A percentile compares a stretch with the other conserved stretches of the same genome.
Conservation (phyloP, 1,284 basidiomycete genomes). For the Trichosporon asahii region DNA sequence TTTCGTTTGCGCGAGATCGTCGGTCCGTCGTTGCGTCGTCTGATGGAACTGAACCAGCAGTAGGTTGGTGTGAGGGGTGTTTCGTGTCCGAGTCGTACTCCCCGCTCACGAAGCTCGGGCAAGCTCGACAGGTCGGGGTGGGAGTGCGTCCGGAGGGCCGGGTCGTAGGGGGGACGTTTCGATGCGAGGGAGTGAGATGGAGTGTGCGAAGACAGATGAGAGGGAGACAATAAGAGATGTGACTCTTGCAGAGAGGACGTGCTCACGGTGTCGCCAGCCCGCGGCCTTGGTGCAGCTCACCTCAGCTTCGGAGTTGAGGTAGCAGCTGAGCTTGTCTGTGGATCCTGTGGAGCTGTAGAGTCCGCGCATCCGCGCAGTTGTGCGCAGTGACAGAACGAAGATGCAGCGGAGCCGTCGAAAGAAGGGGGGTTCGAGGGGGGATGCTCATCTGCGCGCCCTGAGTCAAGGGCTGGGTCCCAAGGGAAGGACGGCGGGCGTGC, state of each 20-base stretch:
- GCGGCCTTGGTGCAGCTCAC: not conserved
- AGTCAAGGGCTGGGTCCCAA: not conserved
- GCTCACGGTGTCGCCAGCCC: not conserved
- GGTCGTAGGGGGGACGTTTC: not conserved
- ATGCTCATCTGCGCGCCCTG: not conserved
- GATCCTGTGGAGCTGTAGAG: too few species aligned
- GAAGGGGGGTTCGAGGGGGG: not conserved
- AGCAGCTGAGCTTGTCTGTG: not conserved
- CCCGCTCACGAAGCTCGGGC: not conserved
- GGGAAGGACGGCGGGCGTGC: not conserved
- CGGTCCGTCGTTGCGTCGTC: not conserved
- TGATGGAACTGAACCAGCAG: not conserved
- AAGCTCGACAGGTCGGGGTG: not conserved
- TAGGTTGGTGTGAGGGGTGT: not conserved
- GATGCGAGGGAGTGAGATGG: not conserved
- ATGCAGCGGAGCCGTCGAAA: not conserved
- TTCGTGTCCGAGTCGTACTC: conserved; percentile 1
- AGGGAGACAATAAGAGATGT: not conserved
- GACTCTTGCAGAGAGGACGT: not conserved
- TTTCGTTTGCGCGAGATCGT: not conserved
- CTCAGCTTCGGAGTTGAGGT: not conserved
- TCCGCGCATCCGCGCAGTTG: not conserved
- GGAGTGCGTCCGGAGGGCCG: not conserved
- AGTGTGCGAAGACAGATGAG: not conserved
- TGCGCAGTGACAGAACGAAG: not conserved